Conservation (phyloP, 768 basidiomycete species). For the Lactarius hengduanensis region DNA sequence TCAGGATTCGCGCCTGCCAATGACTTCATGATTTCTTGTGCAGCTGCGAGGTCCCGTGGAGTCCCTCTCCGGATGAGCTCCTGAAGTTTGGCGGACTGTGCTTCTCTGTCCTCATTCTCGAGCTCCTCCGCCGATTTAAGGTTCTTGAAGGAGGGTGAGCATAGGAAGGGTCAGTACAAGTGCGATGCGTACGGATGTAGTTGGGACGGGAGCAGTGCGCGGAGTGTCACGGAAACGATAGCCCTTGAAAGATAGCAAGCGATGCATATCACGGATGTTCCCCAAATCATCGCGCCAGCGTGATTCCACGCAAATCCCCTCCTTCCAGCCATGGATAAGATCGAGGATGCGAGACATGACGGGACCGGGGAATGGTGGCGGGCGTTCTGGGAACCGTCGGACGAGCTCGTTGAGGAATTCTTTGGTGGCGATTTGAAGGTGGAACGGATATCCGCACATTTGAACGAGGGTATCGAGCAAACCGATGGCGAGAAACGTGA, state of each 20-base stretch:
- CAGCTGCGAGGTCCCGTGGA: conserved; percentile 90
- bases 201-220: conserved; percentile 37
- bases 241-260: conserved; percentile 91
- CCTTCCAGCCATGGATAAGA: conserved; percentile 92
- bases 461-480: conserved; percentile 91
- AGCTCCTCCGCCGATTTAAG: conserved; percentile 95
- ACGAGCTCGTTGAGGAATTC: conserved; percentile 99
- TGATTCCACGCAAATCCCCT: conserved; percentile 82
- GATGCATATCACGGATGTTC: conserved; percentile 97
- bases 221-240: conserved; percentile 65
- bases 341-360: conserved; percentile 95
- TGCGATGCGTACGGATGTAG: conserved; percentile 42
- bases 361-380: conserved; percentile 90
- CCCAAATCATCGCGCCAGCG: conserved; percentile 96
- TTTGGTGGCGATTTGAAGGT: conserved; percentile 95
- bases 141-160: conserved; percentile 47
- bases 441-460: conserved; percentile 95
- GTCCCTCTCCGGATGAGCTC: conserved; percentile 96
- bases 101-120: conserved; percentile 91
- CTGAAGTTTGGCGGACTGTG: conserved; percentile 97
- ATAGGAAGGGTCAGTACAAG: background rate
- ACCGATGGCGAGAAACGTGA: conserved; percentile 80
- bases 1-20: conserved; percentile 95
- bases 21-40: conserved; percentile 96
- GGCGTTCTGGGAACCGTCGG: conserved; percentile 94